Percentiles rank a stretch among this genome's conserved stretches.
phyloP scores from a whole-genome alignment of 2,329 filamentous ascomycete genomes.

The Leptographium galeiforme region DNA sequence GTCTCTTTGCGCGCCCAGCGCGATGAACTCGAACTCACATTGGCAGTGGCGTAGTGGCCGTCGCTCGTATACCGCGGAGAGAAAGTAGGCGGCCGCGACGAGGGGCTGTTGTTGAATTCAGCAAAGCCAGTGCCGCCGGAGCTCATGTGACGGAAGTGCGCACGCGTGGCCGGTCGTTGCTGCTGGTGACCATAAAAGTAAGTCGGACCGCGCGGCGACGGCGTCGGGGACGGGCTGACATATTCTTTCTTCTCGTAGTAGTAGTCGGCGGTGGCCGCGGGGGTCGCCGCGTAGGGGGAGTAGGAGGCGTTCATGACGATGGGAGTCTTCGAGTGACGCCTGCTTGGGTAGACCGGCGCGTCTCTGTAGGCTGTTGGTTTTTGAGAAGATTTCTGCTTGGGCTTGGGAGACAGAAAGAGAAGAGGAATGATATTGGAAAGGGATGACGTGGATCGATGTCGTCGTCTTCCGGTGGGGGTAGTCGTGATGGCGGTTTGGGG shows the following conservation, averaged over 20 bases:
- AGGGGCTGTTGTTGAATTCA: slow-evolving; percentile 25
- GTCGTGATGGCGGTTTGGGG: slow-evolving; percentile 9
- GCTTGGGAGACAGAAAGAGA: slow-evolving; percentile 10
- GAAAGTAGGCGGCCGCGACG: slow-evolving; percentile 31
- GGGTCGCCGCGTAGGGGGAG: slow-evolving; percentile 33
- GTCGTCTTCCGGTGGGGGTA: slow-evolving; percentile 10
- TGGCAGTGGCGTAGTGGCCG: slow-evolving; percentile 50
- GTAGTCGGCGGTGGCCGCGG: slow-evolving; percentile 31
- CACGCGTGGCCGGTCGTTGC: slow-evolving; percentile 40
- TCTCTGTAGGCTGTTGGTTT: neutral
- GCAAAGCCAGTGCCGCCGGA: slow-evolving; percentile 21
- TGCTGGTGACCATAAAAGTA: slow-evolving; percentile 25
- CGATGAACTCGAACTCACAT: slow-evolving; percentile 51
- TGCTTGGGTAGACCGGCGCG: neutral
- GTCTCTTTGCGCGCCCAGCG: slow-evolving; percentile 28
- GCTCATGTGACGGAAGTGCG: slow-evolving; percentile 32
- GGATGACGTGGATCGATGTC: slow-evolving; percentile 10
- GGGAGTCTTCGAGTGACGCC: slow-evolving; percentile 8
- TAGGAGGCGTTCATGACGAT: slow-evolving; percentile 26
- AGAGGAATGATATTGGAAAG: slow-evolving; percentile 9
- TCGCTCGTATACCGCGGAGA: slow-evolving; percentile 50
- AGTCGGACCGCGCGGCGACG: slow-evolving; percentile 35
- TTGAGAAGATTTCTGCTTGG: slow-evolving; percentile 6
- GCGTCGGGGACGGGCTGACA: slow-evolving; percentile 41
- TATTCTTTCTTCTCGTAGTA: slow-evolving; percentile 37